Evolutionary conservation across 2,329 filamentous ascomycete genomes (phyloP), one percentile per base, ranked within the genome.

Genomic region (Gaeumannomyces sp.): DNA sequence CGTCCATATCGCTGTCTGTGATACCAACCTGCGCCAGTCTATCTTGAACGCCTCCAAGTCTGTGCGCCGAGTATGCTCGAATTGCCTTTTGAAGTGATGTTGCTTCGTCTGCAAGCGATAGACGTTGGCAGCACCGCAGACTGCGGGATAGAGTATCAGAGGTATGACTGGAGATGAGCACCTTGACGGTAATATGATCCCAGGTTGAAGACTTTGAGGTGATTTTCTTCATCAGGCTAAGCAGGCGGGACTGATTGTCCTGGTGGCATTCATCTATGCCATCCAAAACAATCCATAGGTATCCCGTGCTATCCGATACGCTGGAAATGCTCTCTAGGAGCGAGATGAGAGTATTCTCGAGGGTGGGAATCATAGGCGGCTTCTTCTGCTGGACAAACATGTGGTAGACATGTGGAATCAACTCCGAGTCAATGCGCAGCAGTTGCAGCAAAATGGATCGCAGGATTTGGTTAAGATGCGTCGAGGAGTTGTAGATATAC

Each of bases 371-470:
- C 0, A 63, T 70, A 13, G 70, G 50, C 1, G 10, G 14, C 29
- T 71, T 71, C 58, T 70, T 72, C 10, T 60, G 66, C 1, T 73
- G 57, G 3, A 74, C 64, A 27, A 65, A 70, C 6, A 71, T 65
- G 16, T 66, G 62, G 33, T 73, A 71, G 19, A 73, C 69, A 29
- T 74, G 65, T 3, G 71, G 68, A 1, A 72, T 66, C 14, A 74
- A 59, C 13, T 75, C 72, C 13, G 14, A 60, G 29, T 72, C 67
- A 1, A 33, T 25, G 3, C 67, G 71, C 14, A 76, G 62, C 0
- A 75, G 61, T 50, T 78, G 75, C 0, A 72, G 38, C 8, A 78
- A 65, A 0, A 77, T 16, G 1, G 73, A 75, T 11, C 68, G 67
- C 0, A 77, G 64, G 5, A 77, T 72, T 4, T 72, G 65, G 0